A percentile compares a stretch with the other conserved stretches of the same genome.
Evolutionary conservation across 2,329 filamentous ascomycete genomes (phyloP).

Genomic region (Colletotrichum orbiculare): DNA sequence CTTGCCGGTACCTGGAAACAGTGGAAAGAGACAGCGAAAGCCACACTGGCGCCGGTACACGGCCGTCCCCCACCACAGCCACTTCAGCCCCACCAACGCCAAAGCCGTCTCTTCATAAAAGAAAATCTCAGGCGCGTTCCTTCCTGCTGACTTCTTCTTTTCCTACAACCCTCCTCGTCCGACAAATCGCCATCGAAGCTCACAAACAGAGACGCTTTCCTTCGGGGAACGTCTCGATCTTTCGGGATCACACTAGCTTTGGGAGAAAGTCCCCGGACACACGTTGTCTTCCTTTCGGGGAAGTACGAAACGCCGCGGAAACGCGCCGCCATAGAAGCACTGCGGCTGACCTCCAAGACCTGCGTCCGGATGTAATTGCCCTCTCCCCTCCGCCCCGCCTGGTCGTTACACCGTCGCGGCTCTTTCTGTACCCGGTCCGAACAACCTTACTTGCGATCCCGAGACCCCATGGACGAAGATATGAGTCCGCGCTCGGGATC

Average conservation of each 20-base stretch:
- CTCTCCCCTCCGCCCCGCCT: conserved; percentile 48
- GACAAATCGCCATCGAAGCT: conserved; percentile 99
- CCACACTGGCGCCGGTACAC: not conserved
- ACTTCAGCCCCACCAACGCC: conserved; percentile 22
- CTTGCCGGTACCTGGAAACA: too few species aligned
- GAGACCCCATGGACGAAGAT: conserved; percentile 82
- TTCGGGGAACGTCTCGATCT: conserved; percentile 42
- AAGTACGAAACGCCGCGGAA: conserved; percentile 75
- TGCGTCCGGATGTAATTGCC: conserved; percentile 57
- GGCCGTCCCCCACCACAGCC: conserved; percentile 9
- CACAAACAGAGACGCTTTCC: conserved; percentile 78
- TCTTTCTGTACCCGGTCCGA: conserved; percentile 37
- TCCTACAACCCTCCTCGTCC: conserved; percentile 85
- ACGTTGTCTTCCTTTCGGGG: conserved; percentile 51
- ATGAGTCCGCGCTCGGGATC: conserved; percentile 77
- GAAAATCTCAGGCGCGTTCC: conserved; percentile 23
- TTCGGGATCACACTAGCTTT: conserved; percentile 74
- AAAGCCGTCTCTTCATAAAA: conserved; percentile 23
- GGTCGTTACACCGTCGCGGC: conserved; percentile 58
- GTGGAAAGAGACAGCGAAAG: too few species aligned
- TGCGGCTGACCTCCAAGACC: conserved; percentile 83
- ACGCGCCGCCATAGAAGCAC: conserved; percentile 99
- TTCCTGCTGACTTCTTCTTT: conserved; percentile 47
- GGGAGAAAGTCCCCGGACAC: conserved; percentile 99
- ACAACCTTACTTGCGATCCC: conserved; percentile 32